Percentiles rank a stretch among this genome's conserved stretches.
Evolutionary conservation across 192 early-diverging fungal species (phyloP).

Genomic region (Allomyces macrogynus): DNA sequence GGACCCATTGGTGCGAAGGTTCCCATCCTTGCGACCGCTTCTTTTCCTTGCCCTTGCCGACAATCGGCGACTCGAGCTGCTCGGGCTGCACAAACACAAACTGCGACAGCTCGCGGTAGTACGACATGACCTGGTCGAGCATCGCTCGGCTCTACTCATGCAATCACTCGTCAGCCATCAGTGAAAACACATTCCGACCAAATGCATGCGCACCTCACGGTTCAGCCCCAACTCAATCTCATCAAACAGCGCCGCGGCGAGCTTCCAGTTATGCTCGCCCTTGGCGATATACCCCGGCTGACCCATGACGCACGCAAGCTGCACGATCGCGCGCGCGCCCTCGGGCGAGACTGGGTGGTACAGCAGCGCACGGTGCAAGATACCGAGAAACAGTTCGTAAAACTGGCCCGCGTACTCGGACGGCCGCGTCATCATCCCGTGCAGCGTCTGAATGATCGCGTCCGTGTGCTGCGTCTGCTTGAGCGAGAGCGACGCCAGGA

Average conservation of each 20-base stretch:
- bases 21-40: not conserved
- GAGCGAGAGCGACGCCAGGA: not conserved
- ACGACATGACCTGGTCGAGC: not conserved
- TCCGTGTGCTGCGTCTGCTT: not conserved
- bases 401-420: not conserved
- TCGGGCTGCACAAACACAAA: not conserved
- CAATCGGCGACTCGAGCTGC: not conserved
- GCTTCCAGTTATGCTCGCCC: not conserved
- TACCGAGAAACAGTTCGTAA: not conserved
- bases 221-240: not conserved
- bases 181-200: not conserved
- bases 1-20: not conserved
- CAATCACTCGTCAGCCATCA: not conserved
- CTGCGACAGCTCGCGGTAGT: not conserved
- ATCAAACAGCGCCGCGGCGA: not conserved
- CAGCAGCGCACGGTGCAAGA: not conserved
- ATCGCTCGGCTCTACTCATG: not conserved
- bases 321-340: not conserved
- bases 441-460: not conserved
- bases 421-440: not conserved
- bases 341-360: not conserved
- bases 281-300: not conserved
- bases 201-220: not conserved
- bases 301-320: not conserved
- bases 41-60: not conserved